Conservation (phyloP, 2,329 filamentous ascomycete species). For the Ophiostoma novo-ulmi region DNA sequence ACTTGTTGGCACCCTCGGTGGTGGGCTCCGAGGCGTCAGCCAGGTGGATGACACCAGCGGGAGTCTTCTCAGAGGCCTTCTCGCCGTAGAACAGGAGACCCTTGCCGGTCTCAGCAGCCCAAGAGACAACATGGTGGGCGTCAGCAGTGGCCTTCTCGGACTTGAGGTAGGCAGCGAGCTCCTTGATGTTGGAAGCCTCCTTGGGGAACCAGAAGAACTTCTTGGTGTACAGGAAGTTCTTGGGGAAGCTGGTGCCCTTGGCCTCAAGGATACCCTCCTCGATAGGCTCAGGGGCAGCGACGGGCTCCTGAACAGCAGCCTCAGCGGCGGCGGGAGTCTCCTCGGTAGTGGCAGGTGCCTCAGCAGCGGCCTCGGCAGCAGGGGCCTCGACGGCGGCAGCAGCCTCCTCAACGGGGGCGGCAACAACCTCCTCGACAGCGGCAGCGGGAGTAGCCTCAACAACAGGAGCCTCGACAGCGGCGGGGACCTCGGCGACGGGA, state of each 20-base stretch:
- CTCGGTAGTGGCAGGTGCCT: conserved; percentile 35
- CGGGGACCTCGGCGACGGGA: conserved; percentile 36
- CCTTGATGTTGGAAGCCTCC: conserved; percentile 67
- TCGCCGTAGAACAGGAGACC: conserved; percentile 89
- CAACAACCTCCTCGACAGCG: conserved; percentile 35
- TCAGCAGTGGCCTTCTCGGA: conserved; percentile 75
- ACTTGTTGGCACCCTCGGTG: conserved; percentile 72
- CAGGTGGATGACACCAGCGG: conserved; percentile 77
- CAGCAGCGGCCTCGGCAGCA: conserved; percentile 36
- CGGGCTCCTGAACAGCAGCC: conserved; percentile 39
- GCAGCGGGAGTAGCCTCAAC: conserved; percentile 35
- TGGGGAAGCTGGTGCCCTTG: conserved; percentile 82
- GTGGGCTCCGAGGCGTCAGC: conserved; percentile 63
- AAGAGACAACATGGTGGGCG: conserved; percentile 75
- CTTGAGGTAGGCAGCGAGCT: conserved; percentile 72
- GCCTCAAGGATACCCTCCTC: conserved; percentile 82
- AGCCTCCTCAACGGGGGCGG: conserved; percentile 37
- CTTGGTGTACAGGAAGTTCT: conserved; percentile 87
- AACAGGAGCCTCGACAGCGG: conserved; percentile 36
- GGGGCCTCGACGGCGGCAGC: conserved; percentile 41
- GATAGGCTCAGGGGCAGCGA: conserved; percentile 47
- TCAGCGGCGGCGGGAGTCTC: conserved; percentile 37
- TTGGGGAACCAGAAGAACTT: conserved; percentile 85
- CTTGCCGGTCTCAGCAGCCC: conserved; percentile 91
- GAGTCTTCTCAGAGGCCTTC: conserved; percentile 76